phyloP scores from a whole-genome alignment of 1,284 basidiomycete genomes.

The Wolfiporia cocos region DNA sequence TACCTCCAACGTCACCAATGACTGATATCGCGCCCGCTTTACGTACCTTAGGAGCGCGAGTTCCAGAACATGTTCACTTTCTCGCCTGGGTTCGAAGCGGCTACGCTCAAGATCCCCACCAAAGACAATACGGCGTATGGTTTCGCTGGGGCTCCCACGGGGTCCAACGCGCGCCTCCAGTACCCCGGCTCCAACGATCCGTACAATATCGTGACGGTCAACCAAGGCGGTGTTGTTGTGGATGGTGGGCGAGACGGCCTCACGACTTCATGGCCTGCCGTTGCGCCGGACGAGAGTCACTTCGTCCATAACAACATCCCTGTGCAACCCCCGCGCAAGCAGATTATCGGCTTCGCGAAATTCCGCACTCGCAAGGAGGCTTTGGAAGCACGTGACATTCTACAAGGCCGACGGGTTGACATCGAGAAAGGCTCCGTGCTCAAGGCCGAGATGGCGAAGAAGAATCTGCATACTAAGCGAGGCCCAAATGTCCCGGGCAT shows the following conservation, averaged over 20 bases:
- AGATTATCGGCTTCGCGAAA: conserved; percentile 98
- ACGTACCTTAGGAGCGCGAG: conserved; percentile 96
- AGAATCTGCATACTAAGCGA: conserved; percentile 94
- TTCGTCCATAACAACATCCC: conserved; percentile 29
- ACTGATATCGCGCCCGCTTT: no score
- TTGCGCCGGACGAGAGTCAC: conserved; percentile 35
- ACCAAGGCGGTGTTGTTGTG: conserved; percentile 71
- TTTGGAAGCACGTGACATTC: conserved; percentile 79
- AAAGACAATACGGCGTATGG: conserved; percentile 75
- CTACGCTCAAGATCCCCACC: conserved; percentile 94
- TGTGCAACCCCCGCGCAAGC: conserved; percentile 69
- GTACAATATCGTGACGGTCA: conserved; percentile 72
- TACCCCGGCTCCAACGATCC: conserved; percentile 62
- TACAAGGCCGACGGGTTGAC: conserved; percentile 91
- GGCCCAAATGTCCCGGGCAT: conserved; percentile 63
- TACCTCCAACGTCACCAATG: conserved; percentile 5
- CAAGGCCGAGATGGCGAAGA: conserved; percentile 99
- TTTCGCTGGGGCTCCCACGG: conserved; percentile 28
- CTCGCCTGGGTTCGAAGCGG: conserved; percentile 92
- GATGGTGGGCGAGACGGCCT: conserved; percentile 64
- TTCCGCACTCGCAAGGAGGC: conserved; percentile 89
- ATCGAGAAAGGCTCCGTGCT: conserved; percentile 91
- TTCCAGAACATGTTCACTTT: conserved; percentile 99
- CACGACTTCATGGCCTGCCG: conserved; percentile 61
- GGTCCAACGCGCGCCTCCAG: conserved; percentile 18